Evolutionary conservation across 768 basidiomycete genomes (phyloP), one percentile per base, ranked within the genome.

Genomic region (Pisolithus orientalis): DNA sequence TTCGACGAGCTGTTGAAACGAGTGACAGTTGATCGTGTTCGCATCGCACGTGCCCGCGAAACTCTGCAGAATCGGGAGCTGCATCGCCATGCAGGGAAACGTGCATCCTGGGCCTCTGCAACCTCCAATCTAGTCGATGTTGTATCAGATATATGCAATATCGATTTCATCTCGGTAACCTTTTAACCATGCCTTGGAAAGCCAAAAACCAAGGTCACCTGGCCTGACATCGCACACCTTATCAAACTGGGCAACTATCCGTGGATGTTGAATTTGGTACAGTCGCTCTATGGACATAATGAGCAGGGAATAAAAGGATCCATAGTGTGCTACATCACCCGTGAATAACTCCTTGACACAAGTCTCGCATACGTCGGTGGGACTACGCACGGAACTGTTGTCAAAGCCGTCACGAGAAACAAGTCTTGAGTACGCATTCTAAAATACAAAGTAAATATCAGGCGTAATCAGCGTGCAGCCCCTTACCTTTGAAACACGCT

Each of bases 101-200:
- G 62, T 93, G 90, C 87, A 93, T 90, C 66, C 80, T 87, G 24
- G 91, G 91, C 59, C 78, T 85, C 43, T 66, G 60, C 49, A 80
- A 67, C 63, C 73, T 73, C 91, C 91, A 94, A 64, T 90, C 91
- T 93, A 13, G 32, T 52, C 6, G 43, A 56, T 47, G 44, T 47
- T 49, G 7, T 57, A 52, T 49, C 17, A 29, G n/a, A 46, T 25
- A 57, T 47, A 2, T n/a, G 17, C 39, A 34, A 51, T 31, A 37
- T 21, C 59, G 53, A 5, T 53, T 53, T 47, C 28, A 24, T 42
- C 7, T 34, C 50, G 37, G 56, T 42, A 52, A 86, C 90, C 90
- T 78, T 77, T 85, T 4, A 87, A 65, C 91, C 91, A 93, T 6
- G 69, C 65, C 62, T 84, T 90, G 0, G 90, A 92, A 60, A 92